A percentile compares a stretch with the other conserved stretches of the same genome.
Evolutionary conservation across 108 stramenopile species (phyloP).

Genomic region (Skeletonema marinoi): DNA sequence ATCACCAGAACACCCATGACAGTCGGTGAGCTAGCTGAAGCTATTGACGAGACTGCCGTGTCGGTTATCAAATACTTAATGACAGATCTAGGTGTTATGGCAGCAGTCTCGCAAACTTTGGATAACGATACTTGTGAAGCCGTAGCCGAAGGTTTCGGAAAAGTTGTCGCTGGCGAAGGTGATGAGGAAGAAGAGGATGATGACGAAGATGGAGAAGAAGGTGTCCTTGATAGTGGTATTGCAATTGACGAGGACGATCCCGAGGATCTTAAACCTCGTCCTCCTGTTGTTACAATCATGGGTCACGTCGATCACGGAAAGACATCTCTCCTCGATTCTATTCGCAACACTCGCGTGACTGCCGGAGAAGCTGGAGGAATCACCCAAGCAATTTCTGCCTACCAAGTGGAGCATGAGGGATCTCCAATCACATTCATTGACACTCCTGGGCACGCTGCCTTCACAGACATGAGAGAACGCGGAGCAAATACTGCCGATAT

Average conservation of each 20-base stretch:
- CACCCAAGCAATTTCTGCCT: conserved; percentile 97
- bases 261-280: conserved; percentile 68
- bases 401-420: conserved; percentile 83
- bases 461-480: conserved; percentile 95
- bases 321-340: conserved; percentile 96
- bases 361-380: conserved; percentile 98
- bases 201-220: conserved; percentile 56
- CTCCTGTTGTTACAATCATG: conserved; percentile 99
- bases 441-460: conserved; percentile 99
- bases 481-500: conserved; percentile 99
- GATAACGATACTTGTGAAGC: conserved; percentile 82
- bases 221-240: conserved; percentile 68
- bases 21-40: conserved; percentile 80
- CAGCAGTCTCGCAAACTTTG: conserved; percentile 87
- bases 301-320: conserved; percentile 99
- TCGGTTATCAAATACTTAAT: conserved; percentile 95
- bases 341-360: conserved; percentile 91
- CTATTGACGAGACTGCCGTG: conserved; percentile 82
- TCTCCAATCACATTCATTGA: conserved; percentile 95
- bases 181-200: conserved; percentile 75
- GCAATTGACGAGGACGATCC: conserved; percentile 79
- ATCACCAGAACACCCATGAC: conserved; percentile 70
- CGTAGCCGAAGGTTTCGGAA: conserved; percentile 93
- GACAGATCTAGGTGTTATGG: conserved; percentile 94
- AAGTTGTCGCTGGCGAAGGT: conserved; percentile 66